Percentiles rank a stretch among this genome's conserved stretches.
Conservation (phyloP, 495 filamentous ascomycete genomes). For the Amniculicola lignicola region DNA sequence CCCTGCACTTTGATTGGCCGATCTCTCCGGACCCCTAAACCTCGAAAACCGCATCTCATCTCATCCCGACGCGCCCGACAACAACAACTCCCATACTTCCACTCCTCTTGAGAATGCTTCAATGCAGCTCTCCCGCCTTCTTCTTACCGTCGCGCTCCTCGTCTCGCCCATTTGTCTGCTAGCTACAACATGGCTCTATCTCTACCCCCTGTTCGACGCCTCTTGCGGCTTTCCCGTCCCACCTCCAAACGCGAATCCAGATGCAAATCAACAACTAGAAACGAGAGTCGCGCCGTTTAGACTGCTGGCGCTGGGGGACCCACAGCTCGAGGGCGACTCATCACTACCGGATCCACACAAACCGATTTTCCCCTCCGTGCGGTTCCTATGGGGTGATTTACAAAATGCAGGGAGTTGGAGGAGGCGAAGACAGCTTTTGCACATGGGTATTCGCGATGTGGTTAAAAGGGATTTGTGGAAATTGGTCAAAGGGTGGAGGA, state of each 20-base stretch:
- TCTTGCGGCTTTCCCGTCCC: conserved; percentile 79
- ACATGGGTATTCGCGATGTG: conserved; percentile 44
- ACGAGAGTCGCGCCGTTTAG: conserved; percentile 64
- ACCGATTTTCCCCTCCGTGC: conserved; percentile 52
- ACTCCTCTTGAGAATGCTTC: conserved; percentile 29
- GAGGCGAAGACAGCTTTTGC: not conserved
- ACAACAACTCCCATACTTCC: not conserved
- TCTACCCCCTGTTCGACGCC: conserved; percentile 77
- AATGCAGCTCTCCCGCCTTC: conserved; percentile 43
- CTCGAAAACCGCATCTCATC: too few relatives aligned
- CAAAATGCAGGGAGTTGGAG: conserved; percentile 40
- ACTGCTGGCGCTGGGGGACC: conserved; percentile 86
- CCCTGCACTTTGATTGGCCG: not conserved
- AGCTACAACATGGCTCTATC: conserved; percentile 74
- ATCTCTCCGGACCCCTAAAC: not conserved
- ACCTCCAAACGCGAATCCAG: conserved; percentile 35
- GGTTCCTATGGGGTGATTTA: conserved; percentile 34
- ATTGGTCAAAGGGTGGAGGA: conserved; percentile 60
- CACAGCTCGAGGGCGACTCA: conserved; percentile 91
- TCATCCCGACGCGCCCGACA: not conserved
- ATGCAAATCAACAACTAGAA: not conserved
- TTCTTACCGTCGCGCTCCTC: conserved; percentile 43
- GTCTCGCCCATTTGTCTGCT: conserved; percentile 68
- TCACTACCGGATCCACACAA: conserved; percentile 64
- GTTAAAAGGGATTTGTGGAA: conserved; percentile 63